Conservation (phyloP, 768 basidiomycete species). For the Pleurotus cornucopiae region DNA sequence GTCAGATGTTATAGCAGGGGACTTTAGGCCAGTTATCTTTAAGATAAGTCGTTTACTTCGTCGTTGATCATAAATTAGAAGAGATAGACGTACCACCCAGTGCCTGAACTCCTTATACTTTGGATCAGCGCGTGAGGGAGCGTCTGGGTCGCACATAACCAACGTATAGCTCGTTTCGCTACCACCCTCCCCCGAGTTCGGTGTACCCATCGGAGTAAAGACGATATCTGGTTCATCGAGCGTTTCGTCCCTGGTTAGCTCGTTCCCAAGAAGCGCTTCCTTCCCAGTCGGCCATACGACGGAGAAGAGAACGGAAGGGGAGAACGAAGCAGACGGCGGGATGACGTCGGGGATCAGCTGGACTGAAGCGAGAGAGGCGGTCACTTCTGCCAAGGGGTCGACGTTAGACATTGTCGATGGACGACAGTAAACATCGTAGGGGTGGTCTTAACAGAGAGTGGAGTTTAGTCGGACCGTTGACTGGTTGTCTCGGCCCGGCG, state of each 20-base stretch:
- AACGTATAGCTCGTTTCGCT: constrained; percentile 42
- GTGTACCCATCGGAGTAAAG: constrained; percentile 36
- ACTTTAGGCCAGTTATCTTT: constrained; percentile 33
- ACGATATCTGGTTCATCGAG: constrained; percentile 46
- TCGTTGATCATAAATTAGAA: too few species aligned
- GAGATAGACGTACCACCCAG: constrained; percentile 40
- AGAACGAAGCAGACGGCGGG: constrained; percentile 24
- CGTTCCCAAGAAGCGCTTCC: constrained; percentile 27
- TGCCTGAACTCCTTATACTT: constrained; percentile 52
- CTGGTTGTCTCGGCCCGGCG: too few species aligned
- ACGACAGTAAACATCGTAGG: too few species aligned
- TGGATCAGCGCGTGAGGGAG: constrained; percentile 45
- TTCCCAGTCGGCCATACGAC: constrained; percentile 36
- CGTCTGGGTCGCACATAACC: constrained; percentile 58
- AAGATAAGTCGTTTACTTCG: background rate
- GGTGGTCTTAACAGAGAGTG: too few species aligned
- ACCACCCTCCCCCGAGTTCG: constrained; percentile 15
- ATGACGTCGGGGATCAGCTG: constrained; percentile 44
- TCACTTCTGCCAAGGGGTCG: constrained; percentile 30
- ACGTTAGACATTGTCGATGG: background rate
- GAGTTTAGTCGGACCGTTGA: too few species aligned
- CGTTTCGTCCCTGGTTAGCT: constrained; percentile 29
- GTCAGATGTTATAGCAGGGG: constrained; percentile 17
- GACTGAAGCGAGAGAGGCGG: constrained; percentile 29
- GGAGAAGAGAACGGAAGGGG: constrained; percentile 39